These are phyloP conservation scores for Prunus kanzakura DNA, from an alignment of 306 rosid genomes.

Conservation along the genomic window DNA sequence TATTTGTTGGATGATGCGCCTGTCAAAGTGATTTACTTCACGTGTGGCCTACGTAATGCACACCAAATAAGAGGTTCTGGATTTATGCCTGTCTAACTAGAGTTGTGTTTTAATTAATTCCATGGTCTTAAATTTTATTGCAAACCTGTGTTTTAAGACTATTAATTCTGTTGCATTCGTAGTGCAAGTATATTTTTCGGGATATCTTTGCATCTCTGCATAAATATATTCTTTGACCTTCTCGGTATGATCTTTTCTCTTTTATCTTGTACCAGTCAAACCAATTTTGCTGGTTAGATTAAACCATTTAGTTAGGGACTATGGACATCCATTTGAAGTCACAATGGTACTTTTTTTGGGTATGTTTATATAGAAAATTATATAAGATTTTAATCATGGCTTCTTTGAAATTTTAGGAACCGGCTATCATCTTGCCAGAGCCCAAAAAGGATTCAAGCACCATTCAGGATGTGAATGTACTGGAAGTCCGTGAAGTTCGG, in stretches of 20 bases:
- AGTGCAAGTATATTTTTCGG: not conserved
- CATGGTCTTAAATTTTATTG: not conserved
- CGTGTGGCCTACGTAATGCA: not conserved
- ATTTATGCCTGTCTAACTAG: not conserved
- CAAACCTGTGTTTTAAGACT: not conserved
- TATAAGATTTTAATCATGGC: not conserved
- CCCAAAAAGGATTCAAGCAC: not conserved
- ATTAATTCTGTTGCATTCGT: not conserved
- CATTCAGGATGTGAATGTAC: not conserved
- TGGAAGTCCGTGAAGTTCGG: not conserved
- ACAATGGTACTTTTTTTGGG: not conserved
- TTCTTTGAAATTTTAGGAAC: constrained; percentile 7
- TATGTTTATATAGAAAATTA: not conserved
- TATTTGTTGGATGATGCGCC: not conserved
- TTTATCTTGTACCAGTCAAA: not conserved
- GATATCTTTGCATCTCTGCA: not conserved
- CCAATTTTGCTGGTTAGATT: not conserved
- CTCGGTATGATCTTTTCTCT: not conserved
- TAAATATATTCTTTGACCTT: not conserved
- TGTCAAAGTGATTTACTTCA: not conserved
- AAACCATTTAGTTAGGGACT: not conserved
- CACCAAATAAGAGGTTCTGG: not conserved
- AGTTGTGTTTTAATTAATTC: not conserved
- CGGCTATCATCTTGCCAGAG: not conserved
- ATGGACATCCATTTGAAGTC: not conserved